A percentile compares a stretch with the other conserved stretches of the same genome.
Evolutionary conservation across 83 land plant species (phyloP).

Genomic region (Larix sibirica): DNA sequence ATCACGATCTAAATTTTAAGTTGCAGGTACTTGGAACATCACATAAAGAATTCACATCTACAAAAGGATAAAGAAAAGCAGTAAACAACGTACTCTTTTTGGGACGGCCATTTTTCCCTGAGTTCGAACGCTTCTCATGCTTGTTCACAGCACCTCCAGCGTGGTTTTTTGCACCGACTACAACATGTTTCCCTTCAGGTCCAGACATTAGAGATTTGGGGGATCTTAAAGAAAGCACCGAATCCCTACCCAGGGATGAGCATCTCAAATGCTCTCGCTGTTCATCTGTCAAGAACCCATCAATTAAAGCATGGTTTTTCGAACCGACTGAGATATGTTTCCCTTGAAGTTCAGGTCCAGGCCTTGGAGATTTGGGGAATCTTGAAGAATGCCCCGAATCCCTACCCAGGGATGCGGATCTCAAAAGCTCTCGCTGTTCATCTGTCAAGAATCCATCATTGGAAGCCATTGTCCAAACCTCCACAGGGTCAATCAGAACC

Average conservation of each 20-base stretch:
- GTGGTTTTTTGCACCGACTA: slow-evolving; percentile 9
- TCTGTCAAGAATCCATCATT: background rate
- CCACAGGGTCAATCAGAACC: too few relatives aligned
- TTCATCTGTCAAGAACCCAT: slow-evolving; percentile 32
- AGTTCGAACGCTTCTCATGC: slow-evolving; percentile 25
- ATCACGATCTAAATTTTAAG: too few relatives aligned
- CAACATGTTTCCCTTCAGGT: slow-evolving; percentile 14
- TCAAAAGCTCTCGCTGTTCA: slow-evolving; percentile 28
- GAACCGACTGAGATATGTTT: slow-evolving; percentile 11
- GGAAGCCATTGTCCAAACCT: background rate
- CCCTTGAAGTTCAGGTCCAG: slow-evolving; percentile 10
- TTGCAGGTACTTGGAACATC: too few relatives aligned
- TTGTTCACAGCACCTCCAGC: slow-evolving; percentile 23
- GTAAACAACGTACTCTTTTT: slow-evolving; percentile 34
- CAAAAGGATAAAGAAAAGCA: background rate
- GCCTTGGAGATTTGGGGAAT: slow-evolving; percentile 24
- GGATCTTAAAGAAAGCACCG: slow-evolving; percentile 18
- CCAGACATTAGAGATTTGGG: slow-evolving; percentile 25
- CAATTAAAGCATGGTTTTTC: slow-evolving; percentile 14
- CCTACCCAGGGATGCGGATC: slow-evolving; percentile 22
- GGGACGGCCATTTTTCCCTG: slow-evolving; percentile 31
- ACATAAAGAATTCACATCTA: too few relatives aligned
- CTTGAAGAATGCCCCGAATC: slow-evolving; percentile 23
- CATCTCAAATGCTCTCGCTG: slow-evolving; percentile 26
- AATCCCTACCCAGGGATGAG: slow-evolving; percentile 24